Evolutionary conservation across 139 green algal genomes (phyloP), one percentile per base, ranked within the genome.

Genomic region (Chlamydomonas eustigma): DNA sequence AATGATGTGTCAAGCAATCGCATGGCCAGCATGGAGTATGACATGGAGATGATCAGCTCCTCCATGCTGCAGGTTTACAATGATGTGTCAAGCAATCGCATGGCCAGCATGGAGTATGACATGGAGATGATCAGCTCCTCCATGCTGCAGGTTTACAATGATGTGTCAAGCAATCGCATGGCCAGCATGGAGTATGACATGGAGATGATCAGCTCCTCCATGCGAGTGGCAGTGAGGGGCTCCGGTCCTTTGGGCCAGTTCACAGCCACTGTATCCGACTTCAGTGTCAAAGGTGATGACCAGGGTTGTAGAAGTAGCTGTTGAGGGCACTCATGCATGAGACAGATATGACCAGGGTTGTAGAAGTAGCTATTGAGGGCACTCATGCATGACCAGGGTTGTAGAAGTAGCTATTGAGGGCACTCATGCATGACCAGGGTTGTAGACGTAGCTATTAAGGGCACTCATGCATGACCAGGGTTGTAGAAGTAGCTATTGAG

Each of bases 181-280:
- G 52, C 52, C n/a, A 6, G n/a, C n/a, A 25, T 68, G 18, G 73
- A 86, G 64, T 83, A 68, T 44, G 79, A 85, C 44, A 76, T 88
- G 78, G 4, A 36, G 2, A 44, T 86, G 33, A 73, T 78, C 58
- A 81, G 67, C 80, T 66, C 12, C 58, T 71, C 63, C 38, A 76
- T 88, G 75, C 76, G 80, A n/a, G 78, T 82, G 44, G 78, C 85
- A 68, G 80, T 86, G 37, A 33, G 52, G 3, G 80, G 80, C 5
- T 73, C 44, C 2, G 84, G 80, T 22, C 84, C 84, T 1, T 58
- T 86, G 66, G 84, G 80, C 28, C 44, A 73, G 28, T 84, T 87
- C 81, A 83, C 50, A 1, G 81, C 75, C 50, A 87, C 65, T 32
- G 71, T 87, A 2, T 52, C 69, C 2, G 71, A 76, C 4, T 34